phyloP scores from a whole-genome alignment of 2,329 filamentous ascomycete species.

The Cercospora sojina region DNA sequence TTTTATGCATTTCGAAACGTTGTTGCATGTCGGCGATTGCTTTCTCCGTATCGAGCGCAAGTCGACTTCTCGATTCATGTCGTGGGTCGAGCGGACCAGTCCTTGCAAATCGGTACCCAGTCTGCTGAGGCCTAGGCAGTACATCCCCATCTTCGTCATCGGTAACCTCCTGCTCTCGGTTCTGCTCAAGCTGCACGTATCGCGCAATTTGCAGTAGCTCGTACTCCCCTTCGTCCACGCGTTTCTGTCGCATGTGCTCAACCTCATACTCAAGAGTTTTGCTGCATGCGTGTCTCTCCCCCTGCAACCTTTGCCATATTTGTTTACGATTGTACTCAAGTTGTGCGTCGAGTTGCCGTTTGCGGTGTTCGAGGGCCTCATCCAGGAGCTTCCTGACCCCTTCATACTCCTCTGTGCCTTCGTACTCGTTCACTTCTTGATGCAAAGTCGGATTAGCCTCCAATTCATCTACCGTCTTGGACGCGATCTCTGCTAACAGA shows the following conservation, averaged over 20 bases:
- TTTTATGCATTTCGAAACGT: slow-evolving; percentile 31
- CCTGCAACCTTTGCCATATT: slow-evolving; percentile 38
- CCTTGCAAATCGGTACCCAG: slow-evolving; percentile 30
- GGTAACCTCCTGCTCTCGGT: slow-evolving; percentile 23
- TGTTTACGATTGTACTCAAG: slow-evolving; percentile 41
- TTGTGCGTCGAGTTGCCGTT: slow-evolving; percentile 42
- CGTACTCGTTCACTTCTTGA: slow-evolving; percentile 56
- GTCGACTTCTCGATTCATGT: slow-evolving; percentile 35
- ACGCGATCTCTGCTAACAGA: slow-evolving; percentile 64
- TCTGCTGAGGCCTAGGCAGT: slow-evolving; percentile 41
- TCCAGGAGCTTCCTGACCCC: slow-evolving; percentile 48
- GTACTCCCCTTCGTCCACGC: slow-evolving; percentile 33
- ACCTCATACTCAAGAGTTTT: slow-evolving; percentile 38
- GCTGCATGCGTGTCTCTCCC: slow-evolving; percentile 41
- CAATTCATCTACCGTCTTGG: slow-evolving; percentile 58
- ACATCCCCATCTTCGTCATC: slow-evolving; percentile 41
- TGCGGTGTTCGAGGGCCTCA: slow-evolving; percentile 44
- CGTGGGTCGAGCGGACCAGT: slow-evolving; percentile 27
- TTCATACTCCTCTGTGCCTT: slow-evolving; percentile 45
- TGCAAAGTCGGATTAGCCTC: slow-evolving; percentile 55
- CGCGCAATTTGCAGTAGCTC: slow-evolving; percentile 34
- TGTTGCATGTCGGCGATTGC: slow-evolving; percentile 28
- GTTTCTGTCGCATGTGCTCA: slow-evolving; percentile 31
- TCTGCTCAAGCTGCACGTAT: slow-evolving; percentile 21
- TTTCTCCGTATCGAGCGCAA: slow-evolving; percentile 29